phyloP scores from a whole-genome alignment of 768 basidiomycete species.

The Auricularia sp. region DNA sequence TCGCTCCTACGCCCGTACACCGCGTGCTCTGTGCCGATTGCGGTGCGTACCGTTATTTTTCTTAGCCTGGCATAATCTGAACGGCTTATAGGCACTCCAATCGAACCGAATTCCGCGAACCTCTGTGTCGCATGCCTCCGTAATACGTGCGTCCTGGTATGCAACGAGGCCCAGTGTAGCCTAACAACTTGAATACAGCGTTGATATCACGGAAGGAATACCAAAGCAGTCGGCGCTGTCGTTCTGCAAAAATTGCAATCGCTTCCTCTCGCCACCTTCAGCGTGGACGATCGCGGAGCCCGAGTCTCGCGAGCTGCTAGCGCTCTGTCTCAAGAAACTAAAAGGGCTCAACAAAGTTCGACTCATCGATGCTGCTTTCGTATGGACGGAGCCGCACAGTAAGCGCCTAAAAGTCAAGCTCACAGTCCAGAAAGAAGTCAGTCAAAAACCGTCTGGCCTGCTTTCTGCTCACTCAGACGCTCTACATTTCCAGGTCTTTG shows the following conservation, averaged over 20 bases:
- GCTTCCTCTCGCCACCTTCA: slow-evolving; percentile 84
- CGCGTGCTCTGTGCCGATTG: slow-evolving; percentile 86
- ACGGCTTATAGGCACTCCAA: slow-evolving; percentile 54
- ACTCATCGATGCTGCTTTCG: slow-evolving; percentile 95
- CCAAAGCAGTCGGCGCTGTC: slow-evolving; percentile 90
- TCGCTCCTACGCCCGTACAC: slow-evolving; percentile 63
- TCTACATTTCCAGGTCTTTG: slow-evolving; percentile 53
- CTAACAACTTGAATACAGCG: slow-evolving; percentile 30
- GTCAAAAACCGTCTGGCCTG: slow-evolving; percentile 13
- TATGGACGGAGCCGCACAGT: slow-evolving; percentile 99
- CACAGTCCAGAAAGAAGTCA: slow-evolving; percentile 96
- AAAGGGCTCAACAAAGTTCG: slow-evolving; percentile 91
- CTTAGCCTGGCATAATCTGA: slow-evolving; percentile 5
- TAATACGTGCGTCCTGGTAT: slow-evolving; percentile 53
- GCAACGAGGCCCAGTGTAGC: too few species aligned
- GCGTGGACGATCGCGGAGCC: slow-evolving; percentile 80
- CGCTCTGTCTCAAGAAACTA: slow-evolving; percentile 89
- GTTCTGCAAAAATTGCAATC: slow-evolving; percentile 92
- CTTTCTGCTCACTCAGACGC: slow-evolving; percentile 1
- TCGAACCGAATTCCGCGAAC: slow-evolving; percentile 88
- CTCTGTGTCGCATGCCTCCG: slow-evolving; percentile 81
- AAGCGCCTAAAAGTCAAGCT: slow-evolving; percentile 86
- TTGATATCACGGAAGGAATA: slow-evolving; percentile 97
- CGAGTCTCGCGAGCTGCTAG: slow-evolving; percentile 87
- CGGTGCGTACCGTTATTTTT: slow-evolving; percentile 34